Evolutionary conservation across 129 eudicot genomes (phyloP).

Genomic region (Kitagawia praeruptora): DNA sequence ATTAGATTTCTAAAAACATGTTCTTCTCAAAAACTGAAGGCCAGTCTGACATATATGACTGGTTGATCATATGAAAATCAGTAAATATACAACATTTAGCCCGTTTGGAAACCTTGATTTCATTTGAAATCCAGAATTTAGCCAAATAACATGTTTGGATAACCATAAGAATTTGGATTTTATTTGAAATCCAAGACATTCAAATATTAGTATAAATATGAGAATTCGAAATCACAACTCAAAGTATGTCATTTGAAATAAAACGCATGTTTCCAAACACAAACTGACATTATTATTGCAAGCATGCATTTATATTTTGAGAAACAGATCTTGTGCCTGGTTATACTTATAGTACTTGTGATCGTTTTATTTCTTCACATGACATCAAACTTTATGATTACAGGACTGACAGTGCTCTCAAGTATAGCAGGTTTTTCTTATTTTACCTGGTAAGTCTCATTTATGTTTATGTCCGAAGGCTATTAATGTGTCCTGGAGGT

Average conservation of each 20-base stretch:
- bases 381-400: slow-evolving; percentile 14
- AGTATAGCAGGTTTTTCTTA: slow-evolving; percentile 76
- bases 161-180: too few species aligned
- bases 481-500: slow-evolving; percentile 4
- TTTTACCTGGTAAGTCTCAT: slow-evolving; percentile 55
- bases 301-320: not conserved
- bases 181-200: too few species aligned
- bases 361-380: not conserved
- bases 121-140: too few species aligned
- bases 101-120: too few species aligned
- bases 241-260: too few species aligned
- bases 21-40: not conserved
- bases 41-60: not conserved
- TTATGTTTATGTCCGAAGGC: not conserved
- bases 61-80: not conserved
- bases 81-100: not conserved
- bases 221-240: too few species aligned
- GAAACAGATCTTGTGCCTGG: not conserved
- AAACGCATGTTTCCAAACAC: too few species aligned
- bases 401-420: slow-evolving; percentile 91
- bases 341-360: not conserved
- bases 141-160: too few species aligned
- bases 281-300: not conserved
- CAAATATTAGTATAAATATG: too few species aligned
- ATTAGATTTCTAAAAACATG: not conserved